Conservation (phyloP, 805 yeast genomes). For the Candida dendrica region DNA sequence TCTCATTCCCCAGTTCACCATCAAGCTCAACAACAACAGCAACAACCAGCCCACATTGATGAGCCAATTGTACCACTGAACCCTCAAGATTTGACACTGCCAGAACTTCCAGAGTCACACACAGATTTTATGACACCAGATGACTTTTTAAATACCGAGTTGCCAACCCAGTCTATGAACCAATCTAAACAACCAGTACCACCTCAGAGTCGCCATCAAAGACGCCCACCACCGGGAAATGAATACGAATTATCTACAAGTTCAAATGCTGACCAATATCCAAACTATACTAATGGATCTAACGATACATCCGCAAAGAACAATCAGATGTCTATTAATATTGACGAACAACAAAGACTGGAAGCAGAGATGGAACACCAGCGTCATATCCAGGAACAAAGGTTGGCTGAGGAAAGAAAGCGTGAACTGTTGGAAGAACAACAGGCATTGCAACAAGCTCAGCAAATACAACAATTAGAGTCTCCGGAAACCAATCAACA, state of each 20-base stretch:
- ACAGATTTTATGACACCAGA: neutral
- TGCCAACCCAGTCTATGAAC: slow-evolving; percentile 12
- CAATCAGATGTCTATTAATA: neutral
- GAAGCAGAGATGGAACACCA: slow-evolving; percentile 8
- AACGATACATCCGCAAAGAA: neutral
- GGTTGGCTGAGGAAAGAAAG: slow-evolving; percentile 9
- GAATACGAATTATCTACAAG: slow-evolving; percentile 3
- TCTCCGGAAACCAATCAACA: neutral
- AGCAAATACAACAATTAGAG: slow-evolving; percentile 1
- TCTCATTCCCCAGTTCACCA: neutral
- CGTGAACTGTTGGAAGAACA: slow-evolving; percentile 6
- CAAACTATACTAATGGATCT: neutral
- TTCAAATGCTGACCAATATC: neutral
- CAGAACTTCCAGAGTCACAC: neutral
- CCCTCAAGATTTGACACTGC: neutral
- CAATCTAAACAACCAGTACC: slow-evolving; percentile 4
- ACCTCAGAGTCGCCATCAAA: slow-evolving; percentile 7
- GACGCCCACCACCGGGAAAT: slow-evolving; percentile 17
- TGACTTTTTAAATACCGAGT: neutral
- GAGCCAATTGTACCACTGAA: neutral
- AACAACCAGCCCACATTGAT: neutral
- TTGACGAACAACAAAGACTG: neutral
- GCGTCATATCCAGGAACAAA: slow-evolving; percentile 1
- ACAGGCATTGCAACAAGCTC: neutral
- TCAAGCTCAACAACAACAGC: neutral